A percentile compares a stretch with the other conserved stretches of the same genome.
phyloP scores from a whole-genome alignment of 805 yeast species.

The Candida caryicola region DNA sequence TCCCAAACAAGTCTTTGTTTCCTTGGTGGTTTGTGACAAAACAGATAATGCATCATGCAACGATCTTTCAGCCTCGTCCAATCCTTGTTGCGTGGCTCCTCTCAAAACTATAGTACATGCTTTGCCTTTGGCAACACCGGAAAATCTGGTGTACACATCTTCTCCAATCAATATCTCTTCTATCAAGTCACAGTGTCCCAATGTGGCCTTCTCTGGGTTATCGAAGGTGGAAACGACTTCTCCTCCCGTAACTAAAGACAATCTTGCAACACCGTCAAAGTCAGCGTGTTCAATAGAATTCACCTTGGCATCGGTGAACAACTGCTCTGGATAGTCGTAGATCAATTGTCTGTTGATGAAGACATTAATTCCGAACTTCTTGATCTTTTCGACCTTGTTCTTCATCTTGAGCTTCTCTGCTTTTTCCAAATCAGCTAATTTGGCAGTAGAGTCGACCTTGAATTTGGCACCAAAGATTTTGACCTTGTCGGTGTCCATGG shows the following conservation, averaged over 20 bases:
- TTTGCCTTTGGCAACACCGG: conserved; percentile 94
- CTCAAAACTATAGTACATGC: conserved; percentile 95
- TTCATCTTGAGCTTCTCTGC: conserved; percentile 95
- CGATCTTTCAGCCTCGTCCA: conserved; percentile 48
- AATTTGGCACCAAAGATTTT: conserved; percentile 97
- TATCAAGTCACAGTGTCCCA: conserved; percentile 85
- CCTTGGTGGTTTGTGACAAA: conserved; percentile 88
- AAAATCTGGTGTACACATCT: conserved; percentile 81
- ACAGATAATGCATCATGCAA: conserved; percentile 96
- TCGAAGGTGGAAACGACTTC: conserved; percentile 97
- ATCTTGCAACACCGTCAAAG: conserved; percentile 94
- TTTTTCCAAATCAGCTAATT: conserved; percentile 88
- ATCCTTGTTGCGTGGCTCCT: conserved; percentile 47
- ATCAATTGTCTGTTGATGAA: conserved; percentile 95
- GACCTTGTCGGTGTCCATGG: conserved; percentile 96
- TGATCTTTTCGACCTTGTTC: conserved; percentile 81
- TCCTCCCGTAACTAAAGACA: conserved; percentile 96
- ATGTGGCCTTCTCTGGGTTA: conserved; percentile 76
- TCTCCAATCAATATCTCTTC: conserved; percentile 95
- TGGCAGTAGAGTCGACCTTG: conserved; percentile 91
- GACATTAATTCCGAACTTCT: conserved; percentile 80
- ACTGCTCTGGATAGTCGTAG: conserved; percentile 96
- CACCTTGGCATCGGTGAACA: conserved; percentile 81
- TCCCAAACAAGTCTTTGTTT: conserved; percentile 87
- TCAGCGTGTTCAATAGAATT: conserved; percentile 97